Percentiles rank a stretch among this genome's conserved stretches.
Evolutionary conservation across 2,329 filamentous ascomycete species (phyloP).

Genomic region (Seiridium cupressi): DNA sequence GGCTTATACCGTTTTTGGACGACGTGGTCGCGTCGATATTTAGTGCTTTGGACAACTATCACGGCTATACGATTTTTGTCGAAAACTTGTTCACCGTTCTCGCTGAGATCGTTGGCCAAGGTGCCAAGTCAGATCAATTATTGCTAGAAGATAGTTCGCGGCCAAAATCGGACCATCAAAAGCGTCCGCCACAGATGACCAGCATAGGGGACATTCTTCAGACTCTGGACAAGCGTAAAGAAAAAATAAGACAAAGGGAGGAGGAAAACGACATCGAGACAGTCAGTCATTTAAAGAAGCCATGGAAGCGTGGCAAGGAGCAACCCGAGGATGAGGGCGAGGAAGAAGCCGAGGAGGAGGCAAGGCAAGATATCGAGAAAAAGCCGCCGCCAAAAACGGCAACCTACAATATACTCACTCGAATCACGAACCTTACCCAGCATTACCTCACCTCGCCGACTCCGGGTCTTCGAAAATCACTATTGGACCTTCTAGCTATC

Average conservation of each 20-base stretch:
- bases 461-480: slow-evolving; percentile 71
- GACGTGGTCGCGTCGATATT: slow-evolving; percentile 92
- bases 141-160: slow-evolving; percentile 41
- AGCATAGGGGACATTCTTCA: slow-evolving; percentile 47
- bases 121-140: slow-evolving; percentile 57
- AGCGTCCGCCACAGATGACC: slow-evolving; percentile 26
- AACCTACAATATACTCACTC: slow-evolving; percentile 77
- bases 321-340: slow-evolving; percentile 20
- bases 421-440: slow-evolving; percentile 80
- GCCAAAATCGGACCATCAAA: slow-evolving; percentile 40
- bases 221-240: slow-evolving; percentile 63
- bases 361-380: slow-evolving; percentile 39
- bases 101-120: slow-evolving; percentile 79
- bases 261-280: slow-evolving; percentile 31
- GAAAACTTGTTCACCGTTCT: slow-evolving; percentile 83
- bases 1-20: slow-evolving; percentile 82
- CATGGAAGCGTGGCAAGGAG: slow-evolving; percentile 31
- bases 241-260: slow-evolving; percentile 31
- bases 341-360: slow-evolving; percentile 24
- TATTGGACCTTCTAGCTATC: slow-evolving; percentile 74
- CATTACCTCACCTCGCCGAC: slow-evolving; percentile 88
- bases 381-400: slow-evolving; percentile 67
- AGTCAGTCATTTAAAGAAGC: slow-evolving; percentile 30
- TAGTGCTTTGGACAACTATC: slow-evolving; percentile 88
- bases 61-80: slow-evolving; percentile 85